Evolutionary conservation across 768 basidiomycete genomes (phyloP), one percentile per base, ranked within the genome.

Genomic region (Leccinum subgranulosum): DNA sequence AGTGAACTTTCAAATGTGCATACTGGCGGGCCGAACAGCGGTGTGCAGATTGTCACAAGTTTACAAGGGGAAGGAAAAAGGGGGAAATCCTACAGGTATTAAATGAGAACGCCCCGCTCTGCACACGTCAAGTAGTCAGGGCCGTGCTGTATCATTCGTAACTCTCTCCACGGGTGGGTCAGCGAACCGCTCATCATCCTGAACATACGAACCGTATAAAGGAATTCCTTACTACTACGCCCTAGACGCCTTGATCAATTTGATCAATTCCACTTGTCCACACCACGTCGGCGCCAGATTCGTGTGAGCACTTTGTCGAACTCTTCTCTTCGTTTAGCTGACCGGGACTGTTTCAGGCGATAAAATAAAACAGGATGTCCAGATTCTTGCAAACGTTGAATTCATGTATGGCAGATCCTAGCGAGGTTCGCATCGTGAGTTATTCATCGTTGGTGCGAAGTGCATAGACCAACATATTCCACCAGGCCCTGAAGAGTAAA

Each of bases 361-460:
- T 46, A 28, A 43, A 57, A 39, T 29, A 64, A 49, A 61, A 60
- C 10, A 51, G 28, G 14, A 11, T 54, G 15, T 55, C 49, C 11
- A 59, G 31, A 58, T 51, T 60, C 11, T 54, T 51, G 25, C 49
- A 50, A 51, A 52, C 49, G 3, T 46, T 70, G 41, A 70, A 61
- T 54, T 63, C 66, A 41, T 70, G 66, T 50, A 60, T 66, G 41
- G 59, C 64, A 8, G 53, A 62, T 8, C 58, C 55, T 45, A 56
- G 58, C 23, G 57, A 70, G 15, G 31, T 45, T 6, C 55, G 57
- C 41, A 1, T 39, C 28, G 66, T 70, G 50, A 46, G 66, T 57
- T 7, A 19, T 53, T 49, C 10, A 9, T n/a, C 46, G 45, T 25
- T 28, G 43, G 17, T 31, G 4, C 10, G 21, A 31, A 3, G 43